Evolutionary conservation across 352 stramenopile species (phyloP).

Genomic region (Blastocystis sp.): DNA sequence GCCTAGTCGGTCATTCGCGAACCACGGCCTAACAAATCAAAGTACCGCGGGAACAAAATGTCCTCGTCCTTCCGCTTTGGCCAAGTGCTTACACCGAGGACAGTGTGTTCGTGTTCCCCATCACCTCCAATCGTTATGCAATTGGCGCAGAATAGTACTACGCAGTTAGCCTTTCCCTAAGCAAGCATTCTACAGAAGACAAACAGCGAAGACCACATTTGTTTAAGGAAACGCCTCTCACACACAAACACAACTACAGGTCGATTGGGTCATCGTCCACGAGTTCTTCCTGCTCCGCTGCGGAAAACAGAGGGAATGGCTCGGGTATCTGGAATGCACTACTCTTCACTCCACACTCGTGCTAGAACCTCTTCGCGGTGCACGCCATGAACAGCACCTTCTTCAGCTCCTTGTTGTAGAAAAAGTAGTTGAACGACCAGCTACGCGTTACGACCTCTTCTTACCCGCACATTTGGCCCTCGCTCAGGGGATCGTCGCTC

Average conservation of each 20-base stretch:
- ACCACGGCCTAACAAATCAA: neutral
- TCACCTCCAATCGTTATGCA: neutral
- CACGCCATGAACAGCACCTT: constrained; percentile 86
- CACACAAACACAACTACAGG: neutral
- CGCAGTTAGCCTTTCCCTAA: neutral
- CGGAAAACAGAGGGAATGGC: constrained; percentile 6
- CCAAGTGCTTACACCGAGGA: neutral
- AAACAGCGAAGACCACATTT: neutral
- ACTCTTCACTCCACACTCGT: neutral
- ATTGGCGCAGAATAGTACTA: neutral
- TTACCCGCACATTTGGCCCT: constrained; percentile 78
- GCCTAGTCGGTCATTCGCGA: constrained; percentile 51
- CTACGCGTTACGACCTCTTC: constrained; percentile 68
- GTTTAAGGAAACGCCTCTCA: constrained; percentile 18
- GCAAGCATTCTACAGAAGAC: constrained; percentile 13
- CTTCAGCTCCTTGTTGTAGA: constrained; percentile 85
- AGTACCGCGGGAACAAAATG: neutral
- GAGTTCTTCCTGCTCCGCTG: neutral
- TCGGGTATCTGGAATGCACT: constrained; percentile 15
- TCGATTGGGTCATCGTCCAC: constrained; percentile 49
- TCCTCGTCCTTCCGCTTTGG: neutral
- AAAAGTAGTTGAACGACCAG: constrained; percentile 88
- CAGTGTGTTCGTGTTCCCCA: neutral
- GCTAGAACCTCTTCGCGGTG: constrained; percentile 79
- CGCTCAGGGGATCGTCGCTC: constrained; percentile 81